Evolutionary conservation across 2,329 filamentous ascomycete species (phyloP), one percentile per base, ranked within the genome.

Genomic region (Dactylellina drechsleri): DNA sequence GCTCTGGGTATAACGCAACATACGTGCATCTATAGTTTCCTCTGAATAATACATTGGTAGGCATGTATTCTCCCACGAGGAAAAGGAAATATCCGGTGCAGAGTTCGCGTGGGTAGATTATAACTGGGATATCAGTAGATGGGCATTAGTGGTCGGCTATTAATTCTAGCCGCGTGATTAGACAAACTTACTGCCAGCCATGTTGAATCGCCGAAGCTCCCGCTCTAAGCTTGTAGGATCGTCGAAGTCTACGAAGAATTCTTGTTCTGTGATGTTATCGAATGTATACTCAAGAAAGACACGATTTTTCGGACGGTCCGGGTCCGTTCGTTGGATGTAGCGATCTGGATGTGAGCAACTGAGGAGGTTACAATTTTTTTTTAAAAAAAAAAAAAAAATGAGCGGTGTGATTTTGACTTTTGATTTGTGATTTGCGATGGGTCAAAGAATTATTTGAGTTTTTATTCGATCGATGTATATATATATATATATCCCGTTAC

Each of bases 151-250:
- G 20, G 5, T 10, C 13, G 13, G 41, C 12, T 45, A 50, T 12
- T 18, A n/a, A n/a, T n/a, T n/a, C n/a, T n/a, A n/a, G n/a, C n/a
- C n/a, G n/a, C n/a, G n/a, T n/a, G n/a, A n/a, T n/a, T n/a, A n/a
- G n/a, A n/a, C n/a, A n/a, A 18, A 50, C 47, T 16, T 18, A 50
- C n/a, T 50, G 2, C 47, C 47, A 18, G n/a, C n/a, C 47, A 50
- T 50, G 20, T 50, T 50, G 12, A 18, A 23, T n/a, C 47, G 47
- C 20, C 47, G 47, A 20, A 50, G 15, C 12, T 50, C 47, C 8
- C 47, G 47, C 47, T 50, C 47, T 50, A 50, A 50, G 12, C 47
- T 50, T 50, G 6, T 4, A 16, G 47, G 47, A 20, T 50, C 47
- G 18, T 50, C 47, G 47, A 50, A 50, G 20, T 50, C 47, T 23